Conservation (phyloP, 2,329 filamentous ascomycete species). For the Xylaria sp. region DNA sequence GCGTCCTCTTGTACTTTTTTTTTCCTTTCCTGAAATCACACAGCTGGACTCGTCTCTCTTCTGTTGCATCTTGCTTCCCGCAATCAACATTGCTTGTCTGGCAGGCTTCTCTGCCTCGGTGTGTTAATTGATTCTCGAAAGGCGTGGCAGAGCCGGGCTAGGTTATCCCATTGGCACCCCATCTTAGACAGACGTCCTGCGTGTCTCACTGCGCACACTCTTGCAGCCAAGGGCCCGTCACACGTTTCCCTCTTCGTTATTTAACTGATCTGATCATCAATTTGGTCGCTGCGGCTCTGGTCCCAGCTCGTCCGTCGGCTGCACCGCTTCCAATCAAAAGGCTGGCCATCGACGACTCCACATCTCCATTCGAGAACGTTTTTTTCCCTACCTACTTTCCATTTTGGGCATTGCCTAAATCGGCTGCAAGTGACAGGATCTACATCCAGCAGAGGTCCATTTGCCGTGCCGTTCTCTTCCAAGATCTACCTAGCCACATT, state of each 20-base stretch:
- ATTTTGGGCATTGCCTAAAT: conserved; percentile 56
- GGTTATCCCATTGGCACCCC: conserved; percentile 22
- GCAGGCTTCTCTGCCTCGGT: conserved; percentile 25
- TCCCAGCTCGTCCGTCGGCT: conserved; percentile 56
- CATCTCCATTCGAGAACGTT: conserved; percentile 50
- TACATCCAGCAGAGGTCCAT: conserved; percentile 47
- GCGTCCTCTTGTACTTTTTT: conserved; percentile 30
- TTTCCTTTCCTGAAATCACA: conserved; percentile 15
- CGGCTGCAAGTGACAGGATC: conserved; percentile 49
- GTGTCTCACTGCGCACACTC: conserved; percentile 31
- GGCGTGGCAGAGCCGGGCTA: conserved; percentile 16
- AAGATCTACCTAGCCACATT: conserved; percentile 43
- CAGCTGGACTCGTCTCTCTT: conserved; percentile 5
- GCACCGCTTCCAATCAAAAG: conserved; percentile 56
- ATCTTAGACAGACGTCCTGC: conserved; percentile 31
- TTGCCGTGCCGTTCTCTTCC: conserved; percentile 47
- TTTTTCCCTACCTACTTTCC: conserved; percentile 50
- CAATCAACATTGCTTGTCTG: conserved; percentile 12
- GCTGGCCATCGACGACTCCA: conserved; percentile 56
- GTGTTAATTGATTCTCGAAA: conserved; percentile 12
- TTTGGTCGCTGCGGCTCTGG: conserved; percentile 51
- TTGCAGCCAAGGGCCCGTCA: conserved; percentile 20
- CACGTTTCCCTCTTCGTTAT: conserved; percentile 19
- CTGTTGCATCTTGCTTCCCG: background rate
- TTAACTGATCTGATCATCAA: conserved; percentile 42